Evolutionary conservation across 345 rosid species (phyloP).

Genomic region (Heritiera fomes): DNA sequence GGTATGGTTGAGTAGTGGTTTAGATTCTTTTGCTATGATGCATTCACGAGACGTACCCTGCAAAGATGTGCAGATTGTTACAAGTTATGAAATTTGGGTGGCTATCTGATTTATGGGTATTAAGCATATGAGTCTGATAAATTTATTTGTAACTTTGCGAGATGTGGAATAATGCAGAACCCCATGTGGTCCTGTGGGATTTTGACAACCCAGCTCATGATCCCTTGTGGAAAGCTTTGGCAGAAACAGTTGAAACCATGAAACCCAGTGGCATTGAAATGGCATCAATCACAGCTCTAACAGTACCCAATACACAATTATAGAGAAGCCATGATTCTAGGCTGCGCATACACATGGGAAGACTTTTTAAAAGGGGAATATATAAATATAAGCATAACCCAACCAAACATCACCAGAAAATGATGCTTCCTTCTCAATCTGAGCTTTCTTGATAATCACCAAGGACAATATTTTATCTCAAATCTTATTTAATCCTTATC

Average conservation of each 20-base stretch:
- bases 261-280: conserved; percentile 26
- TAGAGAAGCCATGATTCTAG: conserved; percentile 45
- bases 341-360: conserved; percentile 36
- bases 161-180: conserved; percentile 13
- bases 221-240: conserved; percentile 18
- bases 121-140: background rate
- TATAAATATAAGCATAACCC: background rate
- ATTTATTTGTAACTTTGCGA: background rate
- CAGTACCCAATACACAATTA: conserved; percentile 34
- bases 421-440: conserved; percentile 37
- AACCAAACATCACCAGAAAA: conserved; percentile 31
- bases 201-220: conserved; percentile 33
- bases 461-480: conserved; percentile 5
- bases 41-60: background rate
- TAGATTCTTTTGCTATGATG: background rate
- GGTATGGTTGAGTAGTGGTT: background rate
- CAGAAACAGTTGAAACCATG: conserved; percentile 29
- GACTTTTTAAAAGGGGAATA: conserved; percentile 20
- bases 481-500: conserved; percentile 25
- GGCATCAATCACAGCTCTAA: conserved; percentile 42
- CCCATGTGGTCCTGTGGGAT: conserved; percentile 32
- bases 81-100: background rate
- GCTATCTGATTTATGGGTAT: background rate
- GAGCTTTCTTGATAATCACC: conserved; percentile 25
- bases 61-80: background rate